Base-by-base conservation (phyloP, 2,329 filamentous ascomycete species). In the Arthrobotrys musiformis region DNA sequence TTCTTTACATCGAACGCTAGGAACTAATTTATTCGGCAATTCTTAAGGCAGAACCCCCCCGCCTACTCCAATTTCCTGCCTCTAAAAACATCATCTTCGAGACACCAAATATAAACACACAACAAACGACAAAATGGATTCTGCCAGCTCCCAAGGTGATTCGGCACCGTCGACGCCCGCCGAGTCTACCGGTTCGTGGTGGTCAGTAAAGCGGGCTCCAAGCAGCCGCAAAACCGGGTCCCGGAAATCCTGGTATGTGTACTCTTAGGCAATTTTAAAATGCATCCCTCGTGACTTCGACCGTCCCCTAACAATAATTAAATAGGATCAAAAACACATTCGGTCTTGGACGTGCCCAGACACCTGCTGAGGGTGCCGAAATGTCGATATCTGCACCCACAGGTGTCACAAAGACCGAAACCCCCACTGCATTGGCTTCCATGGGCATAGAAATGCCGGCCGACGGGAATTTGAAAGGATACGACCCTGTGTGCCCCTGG, bases 171-270 rank as follows among this genome's bases (percentile, higher is more conserved):
- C 67, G 35, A 70, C 67, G 13, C 67, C 67, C 6, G 22, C 56
- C 22, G 67, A 70, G 28, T 67, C 63, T 67, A 56, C 63, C 2
- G 63, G 61, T 17, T 70, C 67, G 24, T 70, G 67, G 67, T 70
- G 67, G 67, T 70, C 67, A 35, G 67, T 70, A 24, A 70, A 70
- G 48, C 42, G 67, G 44, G 44, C 56, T 22, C 67, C 67, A 5
- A 70, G 67, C 35, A 62, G 40, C 44, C 66, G 66, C 26, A 70
- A 70, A 46, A 66, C 70, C 19, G 35, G 42, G 22, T 52, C 50
- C 54, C 70, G 70, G 42, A 74, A 66, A 68, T 75, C 70, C 28
- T 75, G 70, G 70, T 75, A 69, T 42, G 70, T 42, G 70, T 44
- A 58, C 15, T 42, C n/a, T 24, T 30, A 33, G 33, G 3, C 19